Evolutionary conservation across 2,329 filamentous ascomycete species (phyloP).

Genomic region (Curvularia sp.): DNA sequence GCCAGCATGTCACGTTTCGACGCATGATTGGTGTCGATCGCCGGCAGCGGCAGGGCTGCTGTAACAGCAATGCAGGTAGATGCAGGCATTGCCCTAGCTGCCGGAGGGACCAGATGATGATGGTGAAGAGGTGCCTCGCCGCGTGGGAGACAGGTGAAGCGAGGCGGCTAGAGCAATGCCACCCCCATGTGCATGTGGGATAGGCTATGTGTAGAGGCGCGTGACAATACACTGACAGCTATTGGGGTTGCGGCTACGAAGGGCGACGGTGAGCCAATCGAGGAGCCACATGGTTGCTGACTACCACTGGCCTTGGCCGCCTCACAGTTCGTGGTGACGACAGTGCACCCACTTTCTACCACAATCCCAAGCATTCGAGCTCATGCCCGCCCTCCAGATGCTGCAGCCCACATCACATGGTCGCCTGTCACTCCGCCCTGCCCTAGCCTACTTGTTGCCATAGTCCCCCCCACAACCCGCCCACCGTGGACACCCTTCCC

Average conservation of each 20-base stretch:
- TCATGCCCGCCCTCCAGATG: slow-evolving; percentile 17
- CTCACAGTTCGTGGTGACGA: slow-evolving; percentile 14
- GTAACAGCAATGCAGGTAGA: slow-evolving; percentile 12
- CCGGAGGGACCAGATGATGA: slow-evolving; percentile 1
- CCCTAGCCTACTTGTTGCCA: slow-evolving; percentile 9
- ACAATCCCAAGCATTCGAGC: slow-evolving; percentile 11
- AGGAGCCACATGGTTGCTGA: slow-evolving; percentile 9
- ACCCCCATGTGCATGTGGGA: background rate
- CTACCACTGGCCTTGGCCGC: slow-evolving; percentile 2
- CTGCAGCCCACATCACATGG: slow-evolving; percentile 15
- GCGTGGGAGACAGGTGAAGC: no score
- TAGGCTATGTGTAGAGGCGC: background rate
- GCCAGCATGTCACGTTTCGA: slow-evolving; percentile 15
- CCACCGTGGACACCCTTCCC: slow-evolving; percentile 39
- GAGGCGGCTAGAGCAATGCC: background rate
- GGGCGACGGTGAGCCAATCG: slow-evolving; percentile 16
- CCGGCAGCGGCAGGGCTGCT: slow-evolving; percentile 7
- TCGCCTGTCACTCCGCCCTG: slow-evolving; percentile 15
- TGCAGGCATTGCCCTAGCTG: slow-evolving; percentile 13
- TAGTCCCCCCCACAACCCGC: slow-evolving; percentile 12
- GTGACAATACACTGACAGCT: no score
- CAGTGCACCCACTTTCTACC: slow-evolving; percentile 12
- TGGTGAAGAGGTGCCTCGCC: background rate
- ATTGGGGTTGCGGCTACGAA: background rate
- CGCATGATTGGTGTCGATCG: slow-evolving; percentile 7